phyloP scores from a whole-genome alignment of 139 green algal species.

The Penium margaritaceum region DNA sequence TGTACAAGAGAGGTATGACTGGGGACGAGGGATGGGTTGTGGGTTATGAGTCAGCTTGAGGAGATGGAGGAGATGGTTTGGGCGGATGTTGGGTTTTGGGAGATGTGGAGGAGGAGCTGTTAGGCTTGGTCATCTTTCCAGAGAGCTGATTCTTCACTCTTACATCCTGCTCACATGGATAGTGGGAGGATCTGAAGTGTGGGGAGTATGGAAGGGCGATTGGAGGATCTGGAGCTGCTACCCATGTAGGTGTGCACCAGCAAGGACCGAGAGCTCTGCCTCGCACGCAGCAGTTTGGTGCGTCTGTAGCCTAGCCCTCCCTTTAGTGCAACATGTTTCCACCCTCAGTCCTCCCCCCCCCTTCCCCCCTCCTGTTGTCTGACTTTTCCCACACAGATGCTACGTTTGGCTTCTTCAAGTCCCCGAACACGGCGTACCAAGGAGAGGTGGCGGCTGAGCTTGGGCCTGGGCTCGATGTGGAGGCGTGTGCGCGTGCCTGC shows the following conservation, averaged over 20 bases:
- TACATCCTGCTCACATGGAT: too few relatives aligned
- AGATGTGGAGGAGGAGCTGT: too few relatives aligned
- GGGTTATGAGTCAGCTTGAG: too few relatives aligned
- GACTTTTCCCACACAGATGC: not conserved
- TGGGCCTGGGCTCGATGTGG: not conserved
- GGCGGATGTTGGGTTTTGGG: too few relatives aligned
- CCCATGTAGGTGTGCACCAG: not conserved
- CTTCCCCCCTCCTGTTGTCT: not conserved
- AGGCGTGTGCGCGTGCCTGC: conserved; percentile 1
- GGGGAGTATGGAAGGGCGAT: too few relatives aligned
- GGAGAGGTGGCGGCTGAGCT: not conserved
- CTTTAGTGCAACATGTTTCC: too few relatives aligned
- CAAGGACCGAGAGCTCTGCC: too few relatives aligned
- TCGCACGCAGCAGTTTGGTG: not conserved
- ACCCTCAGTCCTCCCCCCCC: not conserved
- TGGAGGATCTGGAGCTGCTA: not conserved
- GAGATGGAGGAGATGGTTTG: too few relatives aligned
- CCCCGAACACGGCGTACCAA: not conserved
- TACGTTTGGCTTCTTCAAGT: not conserved
- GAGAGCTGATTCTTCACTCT: too few relatives aligned
- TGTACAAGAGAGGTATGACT: conserved; percentile 8
- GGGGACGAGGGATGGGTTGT: too few relatives aligned
- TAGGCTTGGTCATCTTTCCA: too few relatives aligned
- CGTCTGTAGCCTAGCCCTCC: not conserved
- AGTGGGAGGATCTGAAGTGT: too few relatives aligned